A percentile compares a stretch with the other conserved stretches of the same genome.
Conservation (phyloP, 1,284 basidiomycete species). For the Cryptococcus depauperatus region DNA sequence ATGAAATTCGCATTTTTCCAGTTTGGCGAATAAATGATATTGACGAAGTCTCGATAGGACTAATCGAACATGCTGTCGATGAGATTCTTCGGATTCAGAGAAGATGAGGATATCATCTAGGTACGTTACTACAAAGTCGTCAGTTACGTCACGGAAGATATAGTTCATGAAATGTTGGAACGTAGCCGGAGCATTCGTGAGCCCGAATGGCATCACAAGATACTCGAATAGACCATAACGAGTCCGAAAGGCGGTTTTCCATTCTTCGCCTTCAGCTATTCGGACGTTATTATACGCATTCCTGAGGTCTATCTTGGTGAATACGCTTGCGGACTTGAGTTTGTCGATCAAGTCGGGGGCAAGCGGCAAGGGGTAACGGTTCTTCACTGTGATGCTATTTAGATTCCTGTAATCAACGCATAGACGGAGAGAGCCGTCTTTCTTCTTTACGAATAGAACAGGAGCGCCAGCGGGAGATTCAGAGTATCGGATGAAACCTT, state of each 20-base stretch:
- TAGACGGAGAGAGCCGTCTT: not conserved
- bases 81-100: slow-evolving; percentile 46
- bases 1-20: slow-evolving; percentile 46
- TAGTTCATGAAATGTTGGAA: slow-evolving; percentile 42
- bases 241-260: slow-evolving; percentile 27
- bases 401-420: not conserved
- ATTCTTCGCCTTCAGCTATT: slow-evolving; percentile 35
- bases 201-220: slow-evolving; percentile 45
- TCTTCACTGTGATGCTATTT: not conserved
- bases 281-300: not conserved
- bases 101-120: slow-evolving; percentile 44
- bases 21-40: slow-evolving; percentile 39
- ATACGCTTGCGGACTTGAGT: not conserved
- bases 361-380: not conserved
- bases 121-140: slow-evolving; percentile 33
- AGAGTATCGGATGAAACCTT: not conserved
- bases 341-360: not conserved
- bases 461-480: not conserved
- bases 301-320: not conserved
- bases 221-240: slow-evolving; percentile 44
- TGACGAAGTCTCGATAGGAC: slow-evolving; percentile 43
- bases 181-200: slow-evolving; percentile 43
- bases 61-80: slow-evolving; percentile 21
- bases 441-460: not conserved
- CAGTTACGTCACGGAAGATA: slow-evolving; percentile 25